Percentiles rank a stretch among this genome's conserved stretches.
Conservation (phyloP, 805 yeast species). For the Kodamaea sagamina region DNA sequence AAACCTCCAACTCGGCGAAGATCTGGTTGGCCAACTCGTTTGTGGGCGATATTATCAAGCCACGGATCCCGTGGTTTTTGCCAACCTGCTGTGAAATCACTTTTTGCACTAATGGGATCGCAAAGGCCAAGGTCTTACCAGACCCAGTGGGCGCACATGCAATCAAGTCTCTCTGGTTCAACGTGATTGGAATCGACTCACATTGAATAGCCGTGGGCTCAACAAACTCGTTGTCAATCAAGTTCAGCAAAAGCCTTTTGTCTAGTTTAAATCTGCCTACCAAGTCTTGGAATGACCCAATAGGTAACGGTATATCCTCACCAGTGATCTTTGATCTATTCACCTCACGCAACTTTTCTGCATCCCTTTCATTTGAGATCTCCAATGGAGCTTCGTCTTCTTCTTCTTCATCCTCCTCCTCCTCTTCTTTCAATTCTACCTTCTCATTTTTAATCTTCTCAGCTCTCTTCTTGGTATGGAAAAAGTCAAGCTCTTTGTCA, state of each 20-base stretch:
- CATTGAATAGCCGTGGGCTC: slow-evolving; percentile 94
- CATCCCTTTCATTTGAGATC: slow-evolving; percentile 59
- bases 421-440: slow-evolving; percentile 27
- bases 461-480: slow-evolving; percentile 55
- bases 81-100: slow-evolving; percentile 26
- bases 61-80: slow-evolving; percentile 59
- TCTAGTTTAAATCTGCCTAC: slow-evolving; percentile 67
- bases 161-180: slow-evolving; percentile 71
- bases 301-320: slow-evolving; percentile 84
- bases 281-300: slow-evolving; percentile 85
- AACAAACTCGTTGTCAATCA: slow-evolving; percentile 68
- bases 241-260: slow-evolving; percentile 56
- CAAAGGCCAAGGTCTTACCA: slow-evolving; percentile 91
- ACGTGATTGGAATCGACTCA: slow-evolving; percentile 78
- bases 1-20: slow-evolving; percentile 60
- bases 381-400: slow-evolving; percentile 41
- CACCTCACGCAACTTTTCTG: slow-evolving; percentile 57
- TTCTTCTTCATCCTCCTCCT: slow-evolving; percentile 25
- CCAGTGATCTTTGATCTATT: slow-evolving; percentile 76
- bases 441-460: slow-evolving; percentile 23
- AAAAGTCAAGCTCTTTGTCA: slow-evolving; percentile 80
- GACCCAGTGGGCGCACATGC: slow-evolving; percentile 99
- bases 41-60: slow-evolving; percentile 88
- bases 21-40: slow-evolving; percentile 92
- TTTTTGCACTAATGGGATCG: slow-evolving; percentile 75